These are phyloP conservation scores for Ophiostoma sp. DNA, from an alignment of 2,329 filamentous ascomycete species.

Conservation along the genomic window DNA sequence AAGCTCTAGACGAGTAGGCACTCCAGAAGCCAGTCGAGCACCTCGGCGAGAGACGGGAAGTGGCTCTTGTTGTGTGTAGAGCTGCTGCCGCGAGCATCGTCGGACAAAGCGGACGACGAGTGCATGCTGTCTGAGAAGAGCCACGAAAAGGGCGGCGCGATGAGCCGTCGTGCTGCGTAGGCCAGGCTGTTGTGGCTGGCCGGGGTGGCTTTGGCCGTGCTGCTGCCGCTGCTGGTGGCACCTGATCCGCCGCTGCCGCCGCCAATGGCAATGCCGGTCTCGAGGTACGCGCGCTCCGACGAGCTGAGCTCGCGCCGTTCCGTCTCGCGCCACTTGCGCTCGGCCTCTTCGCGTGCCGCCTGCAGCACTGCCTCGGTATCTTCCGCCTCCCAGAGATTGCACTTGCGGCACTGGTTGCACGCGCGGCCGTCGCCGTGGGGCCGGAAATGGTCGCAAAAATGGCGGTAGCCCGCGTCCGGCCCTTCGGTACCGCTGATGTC, in stretches of 20 bases:
- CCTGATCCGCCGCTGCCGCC: slow-evolving; percentile 14
- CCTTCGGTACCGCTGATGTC: slow-evolving; percentile 51
- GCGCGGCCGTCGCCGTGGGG: slow-evolving; percentile 64
- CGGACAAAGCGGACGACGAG: not conserved
- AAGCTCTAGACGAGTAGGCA: slow-evolving; percentile 36
- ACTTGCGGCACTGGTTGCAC: slow-evolving; percentile 74
- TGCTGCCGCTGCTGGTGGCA: not conserved
- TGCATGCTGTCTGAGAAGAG: not conserved
- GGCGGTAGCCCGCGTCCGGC: slow-evolving; percentile 68
- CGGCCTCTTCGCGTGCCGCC: slow-evolving; percentile 64
- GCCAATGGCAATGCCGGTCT: slow-evolving; percentile 44
- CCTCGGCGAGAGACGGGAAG: slow-evolving; percentile 38
- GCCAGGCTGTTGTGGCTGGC: not conserved
- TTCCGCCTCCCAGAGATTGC: slow-evolving; percentile 73
- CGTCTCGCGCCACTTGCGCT: slow-evolving; percentile 62
- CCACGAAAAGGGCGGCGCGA: not conserved
- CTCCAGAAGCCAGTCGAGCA: slow-evolving; percentile 45
- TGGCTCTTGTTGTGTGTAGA: not conserved
- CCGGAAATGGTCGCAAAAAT: slow-evolving; percentile 95
- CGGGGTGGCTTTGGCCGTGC: not conserved
- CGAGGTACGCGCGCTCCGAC: slow-evolving; percentile 51
- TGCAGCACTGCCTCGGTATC: slow-evolving; percentile 63
- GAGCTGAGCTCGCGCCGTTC: slow-evolving; percentile 55
- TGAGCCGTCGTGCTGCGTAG: not conserved
- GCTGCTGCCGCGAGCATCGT: too few species aligned